Evolutionary conservation across 2,329 filamentous ascomycete species (phyloP).

Genomic region (Pyrenophora graminea): DNA sequence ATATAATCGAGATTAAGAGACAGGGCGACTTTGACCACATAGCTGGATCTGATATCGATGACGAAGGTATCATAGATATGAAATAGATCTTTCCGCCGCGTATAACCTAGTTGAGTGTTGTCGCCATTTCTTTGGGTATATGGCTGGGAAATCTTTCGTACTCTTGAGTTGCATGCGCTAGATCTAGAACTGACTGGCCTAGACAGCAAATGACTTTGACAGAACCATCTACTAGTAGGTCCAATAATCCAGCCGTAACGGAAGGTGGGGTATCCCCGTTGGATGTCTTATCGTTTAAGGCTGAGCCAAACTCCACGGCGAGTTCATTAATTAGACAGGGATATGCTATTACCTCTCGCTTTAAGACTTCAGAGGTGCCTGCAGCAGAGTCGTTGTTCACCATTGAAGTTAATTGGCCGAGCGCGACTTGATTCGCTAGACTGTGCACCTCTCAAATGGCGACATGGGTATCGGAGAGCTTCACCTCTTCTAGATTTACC

Average conservation of each 20-base stretch:
- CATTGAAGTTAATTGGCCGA: background rate
- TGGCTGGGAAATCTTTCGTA: background rate
- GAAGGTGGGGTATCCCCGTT: background rate
- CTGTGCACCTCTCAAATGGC: too few relatives aligned
- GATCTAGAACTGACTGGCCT: background rate
- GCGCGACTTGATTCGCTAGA: background rate
- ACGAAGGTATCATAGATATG: background rate
- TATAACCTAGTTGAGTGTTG: background rate
- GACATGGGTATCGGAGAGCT: too few relatives aligned
- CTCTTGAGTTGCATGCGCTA: background rate
- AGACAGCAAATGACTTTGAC: background rate
- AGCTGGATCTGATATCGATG: background rate
- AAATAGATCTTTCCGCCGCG: background rate
- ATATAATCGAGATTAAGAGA: background rate
- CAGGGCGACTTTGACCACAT: background rate
- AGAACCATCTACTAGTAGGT: background rate
- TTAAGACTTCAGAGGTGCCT: background rate
- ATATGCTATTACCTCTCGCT: background rate
- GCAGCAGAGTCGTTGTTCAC: background rate
- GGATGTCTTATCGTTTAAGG: background rate
- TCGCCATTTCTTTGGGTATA: background rate
- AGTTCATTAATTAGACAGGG: background rate
- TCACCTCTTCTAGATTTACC: too few relatives aligned
- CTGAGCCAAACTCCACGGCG: background rate
- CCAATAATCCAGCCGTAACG: background rate